Evolutionary conservation across 148 eudicot species (phyloP), one percentile per base, ranked within the genome.

Genomic region (Amaranthus cruentus): DNA sequence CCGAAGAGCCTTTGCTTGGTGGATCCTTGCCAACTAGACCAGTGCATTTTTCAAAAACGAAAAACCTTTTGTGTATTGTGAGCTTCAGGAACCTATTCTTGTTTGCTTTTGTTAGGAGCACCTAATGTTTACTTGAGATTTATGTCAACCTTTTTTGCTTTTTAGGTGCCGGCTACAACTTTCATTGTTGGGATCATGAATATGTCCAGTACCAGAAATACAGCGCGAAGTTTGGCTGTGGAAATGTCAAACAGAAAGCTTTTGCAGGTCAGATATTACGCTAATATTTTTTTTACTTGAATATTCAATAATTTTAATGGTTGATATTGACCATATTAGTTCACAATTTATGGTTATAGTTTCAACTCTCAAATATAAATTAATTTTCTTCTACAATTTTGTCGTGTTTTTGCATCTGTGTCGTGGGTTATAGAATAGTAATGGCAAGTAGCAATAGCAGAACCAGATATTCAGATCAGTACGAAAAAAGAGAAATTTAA

Each of bases 51-150:
- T 75, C 84, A 57, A 79, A 83, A 46, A 66, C 77, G 3, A 91
- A 86, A 83, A 78, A 82, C 62, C 77, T 83, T 76, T 58, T 87
- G 28, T 89, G 91, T 86, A 84, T 79, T 80, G 97, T 91, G 84
- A 89, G 97, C 38, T 59, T 59, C 68, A 77, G 68, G 18, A 52
- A 52, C 55, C 55, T 62, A 52, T 15, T 62, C 47, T 62, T 68
- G 15, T 48, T 76, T 12, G 52, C 52, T 72, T 71, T 10, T 49
- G 63, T 55, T 46, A 10, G 49, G 49, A 58, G n/a, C 13, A 65
- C 2, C 9, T 28, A 14, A 64, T 47, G 53, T 73, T 44, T 18
- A 3, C n/a, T 76, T 57, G 51, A 28, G 48, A 14, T 9, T 7
- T 64, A 9, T 67, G 52, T n/a, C 69, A 11, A 61, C 6, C 55